These are phyloP conservation scores for Clausena lansium DNA, from an alignment of 345 rosid species.

Conservation along the genomic window DNA sequence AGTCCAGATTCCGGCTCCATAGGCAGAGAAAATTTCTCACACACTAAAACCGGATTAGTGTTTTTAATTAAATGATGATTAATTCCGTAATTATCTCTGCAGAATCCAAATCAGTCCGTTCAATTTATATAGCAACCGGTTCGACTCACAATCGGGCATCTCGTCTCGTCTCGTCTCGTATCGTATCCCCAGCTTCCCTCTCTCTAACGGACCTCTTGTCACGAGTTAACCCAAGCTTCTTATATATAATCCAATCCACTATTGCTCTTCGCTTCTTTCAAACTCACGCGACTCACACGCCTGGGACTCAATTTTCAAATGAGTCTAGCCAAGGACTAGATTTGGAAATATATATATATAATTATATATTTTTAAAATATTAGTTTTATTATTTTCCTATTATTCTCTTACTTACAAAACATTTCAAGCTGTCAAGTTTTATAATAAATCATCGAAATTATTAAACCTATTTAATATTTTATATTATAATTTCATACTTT, in stretches of 20 bases:
- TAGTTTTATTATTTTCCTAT: not conserved
- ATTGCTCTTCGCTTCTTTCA: not conserved
- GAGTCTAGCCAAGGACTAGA: not conserved
- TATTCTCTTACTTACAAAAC: no score
- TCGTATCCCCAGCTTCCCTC: no score
- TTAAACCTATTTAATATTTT: no score
- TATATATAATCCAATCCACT: not conserved
- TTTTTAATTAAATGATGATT: not conserved
- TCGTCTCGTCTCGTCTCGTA: no score
- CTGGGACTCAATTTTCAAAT: not conserved
- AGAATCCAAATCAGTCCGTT: not conserved
- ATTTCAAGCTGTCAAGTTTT: no score
- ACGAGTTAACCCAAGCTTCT: no score
- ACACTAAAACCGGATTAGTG: not conserved
- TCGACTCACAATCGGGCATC: no score
- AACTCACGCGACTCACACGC: not conserved
- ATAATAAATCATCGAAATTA: no score
- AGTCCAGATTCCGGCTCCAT: conserved; percentile 52
- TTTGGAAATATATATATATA: not conserved
- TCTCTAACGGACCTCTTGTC: no score
- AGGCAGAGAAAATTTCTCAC: not conserved
- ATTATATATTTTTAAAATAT: not conserved
- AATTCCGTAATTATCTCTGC: not conserved
- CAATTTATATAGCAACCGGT: not conserved
- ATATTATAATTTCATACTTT: no score